These are phyloP conservation scores for Talaromyces sp. DNA, from an alignment of 2,329 filamentous ascomycete genomes.

Conservation along the genomic window DNA sequence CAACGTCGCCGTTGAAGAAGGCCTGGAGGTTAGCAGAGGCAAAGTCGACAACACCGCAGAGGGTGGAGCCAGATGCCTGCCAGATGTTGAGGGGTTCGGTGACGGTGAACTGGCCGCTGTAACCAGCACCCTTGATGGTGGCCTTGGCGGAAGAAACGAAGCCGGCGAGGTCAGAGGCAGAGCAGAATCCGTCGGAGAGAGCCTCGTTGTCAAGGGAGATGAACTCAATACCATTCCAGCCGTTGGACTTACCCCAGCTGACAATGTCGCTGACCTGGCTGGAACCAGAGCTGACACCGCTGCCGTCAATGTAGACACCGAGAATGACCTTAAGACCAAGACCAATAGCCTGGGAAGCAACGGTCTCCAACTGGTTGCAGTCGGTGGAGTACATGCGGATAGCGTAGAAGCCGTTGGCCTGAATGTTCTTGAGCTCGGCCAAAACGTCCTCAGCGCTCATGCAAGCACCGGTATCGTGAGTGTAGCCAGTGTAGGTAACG, in stretches of 20 bases:
- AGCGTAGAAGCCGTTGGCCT: conserved; percentile 62
- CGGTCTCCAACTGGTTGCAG: conserved; percentile 74
- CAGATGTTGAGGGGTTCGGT: conserved; percentile 81
- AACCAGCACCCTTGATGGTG: conserved; percentile 62
- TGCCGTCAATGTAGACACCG: conserved; percentile 76
- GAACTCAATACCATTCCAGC: conserved; percentile 71
- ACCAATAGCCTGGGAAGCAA: conserved; percentile 65
- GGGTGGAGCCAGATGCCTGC: conserved; percentile 55
- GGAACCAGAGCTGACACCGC: conserved; percentile 59
- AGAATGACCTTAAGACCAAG: conserved; percentile 75
- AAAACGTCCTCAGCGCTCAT: conserved; percentile 59
- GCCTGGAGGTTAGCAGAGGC: conserved; percentile 85
- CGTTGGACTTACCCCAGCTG: conserved; percentile 57
- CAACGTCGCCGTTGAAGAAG: conserved; percentile 77
- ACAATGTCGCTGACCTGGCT: conserved; percentile 72
- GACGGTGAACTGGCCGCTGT: conserved; percentile 73
- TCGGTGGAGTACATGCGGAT: conserved; percentile 89
- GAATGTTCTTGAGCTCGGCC: conserved; percentile 61
- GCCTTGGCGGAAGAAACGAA: conserved; percentile 68
- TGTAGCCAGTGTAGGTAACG: conserved; percentile 79
- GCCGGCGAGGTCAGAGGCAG: conserved; percentile 59
- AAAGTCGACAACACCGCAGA: conserved; percentile 75
- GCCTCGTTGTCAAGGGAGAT: conserved; percentile 90
- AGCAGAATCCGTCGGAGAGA: conserved; percentile 69
- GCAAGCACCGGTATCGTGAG: conserved; percentile 54